Base-by-base conservation (phyloP, 2,329 filamentous ascomycete species). In the Microascus cirrosus region DNA sequence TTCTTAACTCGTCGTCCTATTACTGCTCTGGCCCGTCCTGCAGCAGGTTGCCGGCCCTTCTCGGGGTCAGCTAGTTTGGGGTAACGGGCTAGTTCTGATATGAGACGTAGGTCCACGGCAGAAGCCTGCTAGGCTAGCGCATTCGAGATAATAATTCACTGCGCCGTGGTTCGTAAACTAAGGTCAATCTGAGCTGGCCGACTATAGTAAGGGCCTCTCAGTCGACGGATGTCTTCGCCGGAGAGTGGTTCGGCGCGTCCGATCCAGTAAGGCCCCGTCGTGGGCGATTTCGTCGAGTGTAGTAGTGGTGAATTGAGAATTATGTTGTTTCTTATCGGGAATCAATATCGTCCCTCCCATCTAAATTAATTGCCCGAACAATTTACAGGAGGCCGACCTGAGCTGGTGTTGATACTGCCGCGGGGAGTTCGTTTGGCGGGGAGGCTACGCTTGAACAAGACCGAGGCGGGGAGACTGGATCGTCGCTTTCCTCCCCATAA, bases 321-420 rank as follows among this genome's bases (percentile, higher is more conserved):
- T 61, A 59, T 57, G 60, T 59, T 62, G 58, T 35, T 62, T 63
- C 64, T 62, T 65, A 65, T 69, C 63, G 66, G 63, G 67, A 69
- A 63, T 67, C 67, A 73, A 73, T 73, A 74, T 73, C 65, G 66
- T 70, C 65, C 68, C 68, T 70, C 68, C 69, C 67, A 70, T 64
- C 71, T 72, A 72, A 69, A 74, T 74, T 74, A 69, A 74, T 74
- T 74, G 71, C 67, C 60, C 63, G 62, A 62, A 65, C 66, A 73
- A 72, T 73, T 71, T 73, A 72, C 63, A 65, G 64, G 63, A 68
- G 68, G 68, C 69, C 67, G 65, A 68, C 67, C 64, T 66, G 62
- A 60, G 59, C 60, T 61, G 59, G 58, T 59, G 53, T 57, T 59
- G 59, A 58, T 59, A 60, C 56, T 57, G 48, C 55, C 48, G 55